A percentile compares a stretch with the other conserved stretches of the same genome.
These are phyloP conservation scores for Malus orientalis DNA, from an alignment of 306 rosid species.

Conservation along the genomic window DNA sequence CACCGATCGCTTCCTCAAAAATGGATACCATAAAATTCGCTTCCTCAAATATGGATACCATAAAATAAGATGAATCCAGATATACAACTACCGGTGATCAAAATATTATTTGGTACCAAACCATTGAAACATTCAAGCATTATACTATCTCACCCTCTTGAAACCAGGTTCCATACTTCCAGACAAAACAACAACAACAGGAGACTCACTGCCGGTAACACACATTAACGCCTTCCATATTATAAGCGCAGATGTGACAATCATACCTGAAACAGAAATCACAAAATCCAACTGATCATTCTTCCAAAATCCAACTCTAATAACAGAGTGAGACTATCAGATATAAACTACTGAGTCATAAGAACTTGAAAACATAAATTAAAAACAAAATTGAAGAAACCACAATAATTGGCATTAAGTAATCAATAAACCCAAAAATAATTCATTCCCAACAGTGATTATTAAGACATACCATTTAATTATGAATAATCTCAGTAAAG, in stretches of 20 bases:
- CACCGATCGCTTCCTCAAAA: not conserved
- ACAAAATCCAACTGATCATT: not conserved
- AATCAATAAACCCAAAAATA: not conserved
- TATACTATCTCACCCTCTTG: slow-evolving; percentile 42
- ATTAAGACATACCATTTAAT: not conserved
- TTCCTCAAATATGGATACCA: not conserved
- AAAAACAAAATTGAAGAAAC: not conserved
- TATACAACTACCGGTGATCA: not conserved
- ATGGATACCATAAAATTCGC: not conserved
- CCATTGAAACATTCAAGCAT: not conserved
- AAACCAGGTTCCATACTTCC: slow-evolving; percentile 98
- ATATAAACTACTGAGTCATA: not conserved
- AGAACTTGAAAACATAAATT: not conserved
- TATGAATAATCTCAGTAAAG: not conserved
- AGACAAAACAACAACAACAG: slow-evolving; percentile 91
- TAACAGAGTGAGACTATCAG: not conserved
- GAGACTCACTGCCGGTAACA: slow-evolving; percentile 71
- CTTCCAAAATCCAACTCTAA: not conserved
- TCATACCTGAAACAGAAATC: slow-evolving; percentile 53
- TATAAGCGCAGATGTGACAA: slow-evolving; percentile 69
- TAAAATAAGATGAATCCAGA: not conserved
- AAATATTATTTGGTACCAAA: not conserved
- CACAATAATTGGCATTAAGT: not conserved
- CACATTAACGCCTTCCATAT: slow-evolving; percentile 89
- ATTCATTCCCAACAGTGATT: not conserved